phyloP scores from a whole-genome alignment of 2,329 filamentous ascomycete genomes.

The Helminthosporium solani region DNA sequence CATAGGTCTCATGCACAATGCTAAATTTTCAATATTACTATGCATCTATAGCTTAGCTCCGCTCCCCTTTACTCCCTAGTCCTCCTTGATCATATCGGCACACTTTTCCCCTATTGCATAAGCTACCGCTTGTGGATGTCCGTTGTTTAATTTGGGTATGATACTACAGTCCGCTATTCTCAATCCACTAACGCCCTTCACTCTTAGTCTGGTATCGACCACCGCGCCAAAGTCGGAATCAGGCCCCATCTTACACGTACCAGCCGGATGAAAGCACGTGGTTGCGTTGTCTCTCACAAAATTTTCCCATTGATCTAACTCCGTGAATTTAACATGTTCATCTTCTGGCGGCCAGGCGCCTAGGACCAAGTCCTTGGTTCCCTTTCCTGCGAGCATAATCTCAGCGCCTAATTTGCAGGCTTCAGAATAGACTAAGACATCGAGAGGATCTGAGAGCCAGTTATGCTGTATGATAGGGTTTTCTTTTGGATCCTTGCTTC shows the following conservation, averaged over 20 bases:
- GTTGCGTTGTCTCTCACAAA: slow-evolving; percentile 58
- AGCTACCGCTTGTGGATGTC: slow-evolving; percentile 2
- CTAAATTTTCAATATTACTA: too few relatives aligned
- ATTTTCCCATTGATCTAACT: slow-evolving; percentile 57
- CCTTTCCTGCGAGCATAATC: slow-evolving; percentile 56
- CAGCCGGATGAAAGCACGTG: slow-evolving; percentile 52
- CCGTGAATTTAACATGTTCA: slow-evolving; percentile 54
- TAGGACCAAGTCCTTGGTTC: slow-evolving; percentile 58
- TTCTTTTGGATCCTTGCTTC: slow-evolving; percentile 49
- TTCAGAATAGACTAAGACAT: slow-evolving; percentile 58
- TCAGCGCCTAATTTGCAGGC: slow-evolving; percentile 59
- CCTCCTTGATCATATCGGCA: neutral
- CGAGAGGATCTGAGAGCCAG: slow-evolving; percentile 57
- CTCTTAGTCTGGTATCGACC: slow-evolving; percentile 27
- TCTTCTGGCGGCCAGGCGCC: slow-evolving; percentile 57
- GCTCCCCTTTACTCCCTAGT: neutral
- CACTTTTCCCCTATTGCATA: slow-evolving; percentile 1
- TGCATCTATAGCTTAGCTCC: too few relatives aligned
- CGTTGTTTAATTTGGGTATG: slow-evolving; percentile 6
- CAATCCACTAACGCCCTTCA: slow-evolving; percentile 7
- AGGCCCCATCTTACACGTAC: slow-evolving; percentile 56
- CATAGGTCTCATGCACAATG: too few relatives aligned
- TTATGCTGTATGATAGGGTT: slow-evolving; percentile 57
- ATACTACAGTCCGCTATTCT: slow-evolving; percentile 1
- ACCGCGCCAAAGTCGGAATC: slow-evolving; percentile 17